phyloP scores from a whole-genome alignment of 176 grass and related monocot genomes.

The Themeda triandra region DNA sequence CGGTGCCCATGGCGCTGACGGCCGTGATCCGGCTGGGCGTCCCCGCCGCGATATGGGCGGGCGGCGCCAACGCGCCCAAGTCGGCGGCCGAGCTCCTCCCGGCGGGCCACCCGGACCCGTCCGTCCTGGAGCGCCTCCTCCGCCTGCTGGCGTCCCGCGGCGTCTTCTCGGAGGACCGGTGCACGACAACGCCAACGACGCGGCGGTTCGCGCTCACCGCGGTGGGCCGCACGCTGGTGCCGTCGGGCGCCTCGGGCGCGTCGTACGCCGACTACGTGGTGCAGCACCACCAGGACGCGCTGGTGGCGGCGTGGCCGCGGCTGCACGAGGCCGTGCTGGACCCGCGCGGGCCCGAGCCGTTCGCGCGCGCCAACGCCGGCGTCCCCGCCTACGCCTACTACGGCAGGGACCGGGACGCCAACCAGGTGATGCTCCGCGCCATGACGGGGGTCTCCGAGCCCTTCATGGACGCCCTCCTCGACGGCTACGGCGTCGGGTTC shows the following conservation, averaged over 20 bases:
- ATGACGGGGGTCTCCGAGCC: conserved; percentile 82
- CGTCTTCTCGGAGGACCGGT: conserved; percentile 29
- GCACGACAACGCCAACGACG: not conserved
- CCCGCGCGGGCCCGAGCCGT: conserved; percentile 67
- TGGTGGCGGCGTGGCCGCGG: conserved; percentile 60
- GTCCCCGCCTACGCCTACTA: conserved; percentile 77
- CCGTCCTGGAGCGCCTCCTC: conserved; percentile 64
- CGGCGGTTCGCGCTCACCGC: conserved; percentile 63
- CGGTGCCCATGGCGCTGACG: conserved; percentile 74
- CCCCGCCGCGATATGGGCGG: conserved; percentile 43
- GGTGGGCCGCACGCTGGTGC: conserved; percentile 58
- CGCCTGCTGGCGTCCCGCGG: conserved; percentile 61
- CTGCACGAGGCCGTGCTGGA: conserved; percentile 80
- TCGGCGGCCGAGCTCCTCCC: conserved; percentile 45
- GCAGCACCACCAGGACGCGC: conserved; percentile 93
- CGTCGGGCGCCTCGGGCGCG: not conserved
- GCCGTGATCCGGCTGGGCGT: conserved; percentile 60
- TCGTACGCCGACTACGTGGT: conserved; percentile 83
- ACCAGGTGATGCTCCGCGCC: conserved; percentile 67
- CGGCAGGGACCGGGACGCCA: conserved; percentile 49
- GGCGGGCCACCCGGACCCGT: conserved; percentile 31
- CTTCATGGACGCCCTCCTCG: conserved; percentile 76
- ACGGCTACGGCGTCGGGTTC: conserved; percentile 49
- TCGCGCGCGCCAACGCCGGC: conserved; percentile 63
- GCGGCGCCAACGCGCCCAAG: conserved; percentile 42